Conservation (phyloP, 768 basidiomycete genomes). For the Tylopilus rubrobrunneus region DNA sequence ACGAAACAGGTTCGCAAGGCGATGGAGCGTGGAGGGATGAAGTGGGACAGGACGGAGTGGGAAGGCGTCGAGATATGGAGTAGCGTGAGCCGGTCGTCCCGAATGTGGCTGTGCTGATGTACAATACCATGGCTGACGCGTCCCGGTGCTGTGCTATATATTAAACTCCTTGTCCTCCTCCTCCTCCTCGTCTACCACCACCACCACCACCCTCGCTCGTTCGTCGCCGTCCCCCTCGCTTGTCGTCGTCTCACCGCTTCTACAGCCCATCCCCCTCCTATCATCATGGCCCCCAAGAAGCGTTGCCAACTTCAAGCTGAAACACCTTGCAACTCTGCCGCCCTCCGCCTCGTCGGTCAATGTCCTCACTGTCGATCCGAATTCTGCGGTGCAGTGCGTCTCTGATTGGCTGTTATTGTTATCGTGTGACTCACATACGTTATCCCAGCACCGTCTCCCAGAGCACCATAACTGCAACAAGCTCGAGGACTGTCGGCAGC, state of each 20-base stretch:
- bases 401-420: not conserved
- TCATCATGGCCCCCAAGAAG: slow-evolving; percentile 75
- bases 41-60: slow-evolving; percentile 72
- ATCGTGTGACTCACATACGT: slow-evolving; percentile 14
- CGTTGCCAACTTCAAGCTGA: slow-evolving; percentile 69
- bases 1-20: slow-evolving; percentile 56
- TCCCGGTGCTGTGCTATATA: slow-evolving; percentile 19
- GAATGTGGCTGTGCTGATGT: slow-evolving; percentile 21
- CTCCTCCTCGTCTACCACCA: not conserved
- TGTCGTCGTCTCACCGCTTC: not conserved
- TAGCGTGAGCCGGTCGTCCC: not conserved
- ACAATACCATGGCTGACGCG: slow-evolving; percentile 26
- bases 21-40: slow-evolving; percentile 51
- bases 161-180: slow-evolving; percentile 15
- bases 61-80: slow-evolving; percentile 80
- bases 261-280: not conserved
- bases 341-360: slow-evolving; percentile 78
- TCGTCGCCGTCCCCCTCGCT: no score
- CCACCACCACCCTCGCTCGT: not conserved
- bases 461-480: slow-evolving; percentile 86
- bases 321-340: slow-evolving; percentile 66
- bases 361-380: slow-evolving; percentile 76
- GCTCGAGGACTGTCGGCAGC: slow-evolving; percentile 79
- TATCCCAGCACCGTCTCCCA: slow-evolving; percentile 73
- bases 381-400: slow-evolving; percentile 74